Percentiles rank a stretch among this genome's conserved stretches.
phyloP scores from a whole-genome alignment of 2,329 filamentous ascomycete species.

The Cladosporium sp. region DNA sequence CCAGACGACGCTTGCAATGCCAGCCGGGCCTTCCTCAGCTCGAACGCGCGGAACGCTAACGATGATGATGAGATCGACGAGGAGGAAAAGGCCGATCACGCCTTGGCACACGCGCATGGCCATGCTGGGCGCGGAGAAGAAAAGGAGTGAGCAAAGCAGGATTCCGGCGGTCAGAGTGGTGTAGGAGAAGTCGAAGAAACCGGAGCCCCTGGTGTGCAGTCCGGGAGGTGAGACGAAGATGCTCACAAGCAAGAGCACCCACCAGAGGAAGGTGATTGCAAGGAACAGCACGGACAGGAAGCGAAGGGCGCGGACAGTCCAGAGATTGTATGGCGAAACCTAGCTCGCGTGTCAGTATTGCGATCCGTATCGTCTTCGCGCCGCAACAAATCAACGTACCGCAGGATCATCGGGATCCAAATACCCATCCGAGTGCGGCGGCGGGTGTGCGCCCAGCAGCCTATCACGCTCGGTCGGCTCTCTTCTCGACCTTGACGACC shows the following conservation, averaged over 20 bases:
- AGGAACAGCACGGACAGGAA: slow-evolving; percentile 73
- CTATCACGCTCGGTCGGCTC: slow-evolving; percentile 58
- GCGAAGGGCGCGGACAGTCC: slow-evolving; percentile 75
- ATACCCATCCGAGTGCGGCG: slow-evolving; percentile 58
- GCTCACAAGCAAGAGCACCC: slow-evolving; percentile 80
- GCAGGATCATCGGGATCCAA: slow-evolving; percentile 75
- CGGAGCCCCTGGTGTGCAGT: slow-evolving; percentile 80
- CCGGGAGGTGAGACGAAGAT: slow-evolving; percentile 85
- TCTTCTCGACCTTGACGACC: slow-evolving; percentile 19
- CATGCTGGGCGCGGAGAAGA: slow-evolving; percentile 80
- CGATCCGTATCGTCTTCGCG: slow-evolving; percentile 8
- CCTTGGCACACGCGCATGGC: slow-evolving; percentile 68
- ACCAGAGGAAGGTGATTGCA: slow-evolving; percentile 77
- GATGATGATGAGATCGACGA: slow-evolving; percentile 73
- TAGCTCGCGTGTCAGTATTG: slow-evolving; percentile 21
- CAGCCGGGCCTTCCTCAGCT: slow-evolving; percentile 83
- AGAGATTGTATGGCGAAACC: slow-evolving; percentile 89
- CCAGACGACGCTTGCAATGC: slow-evolving; percentile 80
- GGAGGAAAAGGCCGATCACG: slow-evolving; percentile 59
- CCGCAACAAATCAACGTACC: slow-evolving; percentile 39
- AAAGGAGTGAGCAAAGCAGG: slow-evolving; percentile 69
- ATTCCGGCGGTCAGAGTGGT: slow-evolving; percentile 71
- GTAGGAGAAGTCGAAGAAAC: slow-evolving; percentile 84
- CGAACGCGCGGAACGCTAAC: slow-evolving; percentile 67
- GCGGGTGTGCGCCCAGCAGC: slow-evolving; percentile 54